phyloP scores from a whole-genome alignment of 1,284 basidiomycete genomes.

The Cryptococcus sp. region DNA sequence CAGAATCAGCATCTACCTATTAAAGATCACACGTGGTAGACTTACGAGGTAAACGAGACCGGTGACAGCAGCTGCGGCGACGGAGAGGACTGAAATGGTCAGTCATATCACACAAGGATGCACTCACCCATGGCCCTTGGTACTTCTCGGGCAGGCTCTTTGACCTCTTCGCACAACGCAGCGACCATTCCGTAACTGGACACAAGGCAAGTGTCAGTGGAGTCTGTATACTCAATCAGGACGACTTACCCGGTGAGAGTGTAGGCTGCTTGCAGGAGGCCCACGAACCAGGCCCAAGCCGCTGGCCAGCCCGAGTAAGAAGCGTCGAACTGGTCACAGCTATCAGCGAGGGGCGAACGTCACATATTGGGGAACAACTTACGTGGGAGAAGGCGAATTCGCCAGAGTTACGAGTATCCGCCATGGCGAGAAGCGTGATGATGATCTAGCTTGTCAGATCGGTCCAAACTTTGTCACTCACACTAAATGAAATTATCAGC shows the following conservation, averaged over 20 bases:
- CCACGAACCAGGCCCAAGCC: slow-evolving; percentile 55
- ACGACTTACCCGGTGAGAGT: slow-evolving; percentile 44
- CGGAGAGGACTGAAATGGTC: slow-evolving; percentile 44
- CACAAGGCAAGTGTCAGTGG: slow-evolving; percentile 9
- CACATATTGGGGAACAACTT: slow-evolving; percentile 8
- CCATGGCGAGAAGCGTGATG: slow-evolving; percentile 53
- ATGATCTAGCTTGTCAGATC: slow-evolving; percentile 47
- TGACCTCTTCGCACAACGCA: slow-evolving; percentile 54
- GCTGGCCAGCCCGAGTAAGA: slow-evolving; percentile 46
- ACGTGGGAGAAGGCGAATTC: slow-evolving; percentile 51
- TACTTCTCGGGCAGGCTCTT: slow-evolving; percentile 50
- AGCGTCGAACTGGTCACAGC: slow-evolving; percentile 49
- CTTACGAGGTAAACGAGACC: slow-evolving; percentile 53
- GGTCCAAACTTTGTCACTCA: not conserved
- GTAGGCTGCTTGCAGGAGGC: slow-evolving; percentile 51
- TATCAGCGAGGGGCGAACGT: slow-evolving; percentile 15
- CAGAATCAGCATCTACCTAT: not conserved
- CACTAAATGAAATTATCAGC: not conserved
- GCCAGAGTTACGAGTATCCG: slow-evolving; percentile 51
- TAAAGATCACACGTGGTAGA: not conserved
- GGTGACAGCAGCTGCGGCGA: slow-evolving; percentile 55
- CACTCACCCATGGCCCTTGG: slow-evolving; percentile 51
- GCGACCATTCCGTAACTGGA: slow-evolving; percentile 54
- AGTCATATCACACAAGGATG: not conserved
- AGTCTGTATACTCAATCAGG: slow-evolving; percentile 8